These are phyloP conservation scores for Alternaria sp. DNA, from an alignment of 2,329 filamentous ascomycete species.

Conservation along the genomic window DNA sequence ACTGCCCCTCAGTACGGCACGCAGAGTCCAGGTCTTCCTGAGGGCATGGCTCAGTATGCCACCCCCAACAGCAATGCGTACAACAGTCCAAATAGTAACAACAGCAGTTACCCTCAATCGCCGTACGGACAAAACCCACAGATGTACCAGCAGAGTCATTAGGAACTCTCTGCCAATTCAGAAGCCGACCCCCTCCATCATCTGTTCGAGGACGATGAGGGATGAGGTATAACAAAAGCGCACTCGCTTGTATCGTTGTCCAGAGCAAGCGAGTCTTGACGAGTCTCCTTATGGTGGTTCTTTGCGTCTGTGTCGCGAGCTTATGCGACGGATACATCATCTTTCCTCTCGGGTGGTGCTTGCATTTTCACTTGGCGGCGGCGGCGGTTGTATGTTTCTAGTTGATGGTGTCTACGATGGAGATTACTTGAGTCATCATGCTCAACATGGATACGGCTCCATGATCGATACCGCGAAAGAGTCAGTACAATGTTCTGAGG, in stretches of 20 bases:
- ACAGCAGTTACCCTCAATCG: constrained; percentile 61
- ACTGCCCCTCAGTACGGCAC: constrained; percentile 58
- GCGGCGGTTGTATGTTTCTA: constrained; percentile 52
- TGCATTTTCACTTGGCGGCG: constrained; percentile 52
- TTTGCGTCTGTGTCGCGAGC: constrained; percentile 33
- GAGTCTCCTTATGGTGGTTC: constrained; percentile 38
- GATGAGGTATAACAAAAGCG: constrained; percentile 19
- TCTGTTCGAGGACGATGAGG: neutral
- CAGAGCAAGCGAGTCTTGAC: constrained; percentile 27
- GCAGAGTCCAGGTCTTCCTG: constrained; percentile 56
- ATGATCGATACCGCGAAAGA: constrained; percentile 10
- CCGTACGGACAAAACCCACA: constrained; percentile 60
- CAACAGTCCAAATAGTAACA: constrained; percentile 54
- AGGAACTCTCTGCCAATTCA: constrained; percentile 16
- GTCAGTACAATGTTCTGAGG: neutral
- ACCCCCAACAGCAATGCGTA: constrained; percentile 54
- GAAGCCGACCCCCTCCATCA: neutral
- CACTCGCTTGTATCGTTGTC: constrained; percentile 19
- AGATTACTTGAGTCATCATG: constrained; percentile 22
- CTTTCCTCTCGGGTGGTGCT: constrained; percentile 38
- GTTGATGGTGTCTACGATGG: constrained; percentile 42
- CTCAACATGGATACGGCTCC: constrained; percentile 9
- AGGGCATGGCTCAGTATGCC: constrained; percentile 61
- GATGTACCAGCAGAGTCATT: constrained; percentile 58
- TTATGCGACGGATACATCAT: constrained; percentile 41